Base-by-base conservation (phyloP, 2,329 filamentous ascomycete genomes). In the Endocalyx cinctus region DNA sequence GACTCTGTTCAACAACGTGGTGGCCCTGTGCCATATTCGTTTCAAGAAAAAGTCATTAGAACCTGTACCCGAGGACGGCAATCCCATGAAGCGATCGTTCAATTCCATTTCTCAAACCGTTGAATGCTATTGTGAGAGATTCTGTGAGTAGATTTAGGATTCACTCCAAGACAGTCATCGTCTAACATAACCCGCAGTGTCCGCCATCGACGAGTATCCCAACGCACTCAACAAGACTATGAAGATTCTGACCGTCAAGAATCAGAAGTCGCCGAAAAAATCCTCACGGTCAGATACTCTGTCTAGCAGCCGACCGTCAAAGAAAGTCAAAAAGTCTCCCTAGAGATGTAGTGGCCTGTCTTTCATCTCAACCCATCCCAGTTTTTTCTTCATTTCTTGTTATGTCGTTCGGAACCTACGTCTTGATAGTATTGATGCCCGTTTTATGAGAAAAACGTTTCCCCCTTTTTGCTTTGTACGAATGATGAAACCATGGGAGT, bases 21-120 rank as follows among this genome's bases (percentile, higher is more conserved):
- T 52, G 13, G 47, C 57, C 10, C 53, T 55, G 41, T 57, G 51
- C 31, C 51, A 54, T 22, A 45, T 48, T 28, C 44, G 48, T 28
- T 55, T 55, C 34, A 37, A 46, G 18, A 51, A 51, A 29, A 47
- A 50, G 31, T 51, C 50, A 33, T 48, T 46, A 22, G 30, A 47
- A 33, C 14, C 32, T 27, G 27, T 43, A 29, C n/a, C 20, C 27
- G 38, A 50, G 16, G 37, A 40, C 15, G 36, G 37, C 42, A 44
- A 30, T 38, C 33, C 22, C 16, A 17, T 38, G 19, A 42, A 39
- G 23, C 33, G 14, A 29, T 36, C 46, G 15, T 30, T 50, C 13
- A 41, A 43, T 34, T 27, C n/a, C n/a, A 36, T 38, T 25, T 52
- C 52, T 30, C 42, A 34, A 17, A 41, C 25, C 5, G 48, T 46